Conservation (phyloP, 140 eudicot species). For the Flaveria floridana region DNA sequence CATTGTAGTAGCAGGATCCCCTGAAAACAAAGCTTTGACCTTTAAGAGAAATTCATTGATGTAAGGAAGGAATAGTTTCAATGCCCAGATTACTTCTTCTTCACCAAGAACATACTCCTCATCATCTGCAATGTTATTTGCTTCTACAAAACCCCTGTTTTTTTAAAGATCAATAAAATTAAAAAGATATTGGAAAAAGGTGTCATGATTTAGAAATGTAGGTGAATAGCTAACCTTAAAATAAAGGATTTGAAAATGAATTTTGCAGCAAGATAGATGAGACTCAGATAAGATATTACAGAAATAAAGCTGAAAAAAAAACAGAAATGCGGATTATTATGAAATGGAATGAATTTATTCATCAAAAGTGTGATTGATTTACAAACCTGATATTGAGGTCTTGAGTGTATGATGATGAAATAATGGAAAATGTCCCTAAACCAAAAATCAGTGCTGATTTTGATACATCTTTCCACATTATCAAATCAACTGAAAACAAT, state of each 20-base stretch:
- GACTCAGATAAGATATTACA: conserved; percentile 75
- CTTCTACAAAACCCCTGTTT: conserved; percentile 52
- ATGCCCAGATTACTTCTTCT: conserved; percentile 81
- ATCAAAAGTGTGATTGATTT: not conserved
- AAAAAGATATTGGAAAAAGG: conserved; percentile 15
- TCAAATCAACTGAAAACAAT: conserved; percentile 65
- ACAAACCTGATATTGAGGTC: conserved; percentile 78
- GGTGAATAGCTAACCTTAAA: conserved; percentile 48
- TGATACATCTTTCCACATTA: conserved; percentile 89
- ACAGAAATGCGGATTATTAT: not conserved
- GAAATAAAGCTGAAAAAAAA: conserved; percentile 66
- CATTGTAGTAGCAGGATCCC: conserved; percentile 94
- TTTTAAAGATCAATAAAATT: not conserved
- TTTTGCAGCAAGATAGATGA: conserved; percentile 82
- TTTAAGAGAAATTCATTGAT: conserved; percentile 74
- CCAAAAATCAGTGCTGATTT: conserved; percentile 83
- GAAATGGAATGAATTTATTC: conserved; percentile 8
- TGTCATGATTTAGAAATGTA: conserved; percentile 2
- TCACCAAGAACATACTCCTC: conserved; percentile 64
- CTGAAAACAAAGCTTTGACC: conserved; percentile 81
- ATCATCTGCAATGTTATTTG: conserved; percentile 33
- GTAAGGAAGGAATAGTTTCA: conserved; percentile 72
- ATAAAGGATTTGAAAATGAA: conserved; percentile 69
- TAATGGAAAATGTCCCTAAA: conserved; percentile 68
- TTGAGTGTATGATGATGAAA: conserved; percentile 75